phyloP scores from a whole-genome alignment of 768 basidiomycete species.

The Tricholoma sp. region DNA sequence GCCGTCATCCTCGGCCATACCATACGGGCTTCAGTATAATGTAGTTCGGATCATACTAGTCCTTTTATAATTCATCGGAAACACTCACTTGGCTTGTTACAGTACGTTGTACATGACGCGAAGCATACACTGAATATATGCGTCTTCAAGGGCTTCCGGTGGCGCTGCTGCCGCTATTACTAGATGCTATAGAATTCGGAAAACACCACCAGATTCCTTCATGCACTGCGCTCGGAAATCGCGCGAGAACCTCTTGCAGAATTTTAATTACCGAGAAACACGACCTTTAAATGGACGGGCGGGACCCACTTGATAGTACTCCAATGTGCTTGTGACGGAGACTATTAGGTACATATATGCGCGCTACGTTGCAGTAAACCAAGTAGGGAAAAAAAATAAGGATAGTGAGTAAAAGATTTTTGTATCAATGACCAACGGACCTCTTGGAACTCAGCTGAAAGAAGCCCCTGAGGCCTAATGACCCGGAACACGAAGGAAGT shows the following conservation, averaged over 20 bases:
- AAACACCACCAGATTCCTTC: not conserved
- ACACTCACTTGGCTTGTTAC: not conserved
- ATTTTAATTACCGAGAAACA: slow-evolving; percentile 1
- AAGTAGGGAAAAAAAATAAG: not conserved
- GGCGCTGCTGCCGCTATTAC: not conserved
- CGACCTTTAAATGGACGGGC: not conserved
- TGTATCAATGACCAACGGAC: slow-evolving; percentile 1
- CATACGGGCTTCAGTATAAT: not conserved
- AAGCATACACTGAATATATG: not conserved
- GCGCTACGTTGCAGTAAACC: not conserved
- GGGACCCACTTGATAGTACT: not conserved
- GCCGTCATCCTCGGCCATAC: not conserved
- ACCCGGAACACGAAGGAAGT: slow-evolving; percentile 3
- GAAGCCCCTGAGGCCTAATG: slow-evolving; percentile 3
- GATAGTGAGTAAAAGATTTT: not conserved
- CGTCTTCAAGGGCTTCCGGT: not conserved
- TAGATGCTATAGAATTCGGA: not conserved
- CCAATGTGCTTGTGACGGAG: not conserved
- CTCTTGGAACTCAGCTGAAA: not conserved
- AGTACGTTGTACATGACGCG: not conserved
- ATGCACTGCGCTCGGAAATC: not conserved
- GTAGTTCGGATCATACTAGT: not conserved
- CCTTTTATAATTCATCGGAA: not conserved
- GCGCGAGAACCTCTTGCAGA: not conserved
- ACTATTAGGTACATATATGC: not conserved